Conservation (phyloP, 2,329 filamentous ascomycete genomes). For the Metarhizium robertsii region DNA sequence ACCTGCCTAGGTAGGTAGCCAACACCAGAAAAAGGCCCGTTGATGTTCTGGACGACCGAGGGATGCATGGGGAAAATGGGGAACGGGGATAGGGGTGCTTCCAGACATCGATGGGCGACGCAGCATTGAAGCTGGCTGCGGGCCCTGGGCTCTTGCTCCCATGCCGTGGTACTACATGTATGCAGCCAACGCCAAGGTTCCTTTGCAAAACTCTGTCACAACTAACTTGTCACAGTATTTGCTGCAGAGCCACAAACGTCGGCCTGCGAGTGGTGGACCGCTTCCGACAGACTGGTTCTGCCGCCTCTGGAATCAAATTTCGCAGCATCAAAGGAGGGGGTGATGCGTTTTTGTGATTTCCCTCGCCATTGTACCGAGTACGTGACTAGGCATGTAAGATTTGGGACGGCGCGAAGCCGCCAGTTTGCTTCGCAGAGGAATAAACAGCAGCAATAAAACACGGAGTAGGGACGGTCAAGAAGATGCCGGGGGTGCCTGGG, state of each 20-base stretch:
- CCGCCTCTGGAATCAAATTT: neutral
- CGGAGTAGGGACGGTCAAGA: too few relatives aligned
- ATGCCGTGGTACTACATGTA: neutral
- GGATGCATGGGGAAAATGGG: neutral
- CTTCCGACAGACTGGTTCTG: constrained; percentile 7
- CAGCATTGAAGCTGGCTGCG: neutral
- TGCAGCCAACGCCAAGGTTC: neutral
- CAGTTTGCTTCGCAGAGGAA: too few relatives aligned
- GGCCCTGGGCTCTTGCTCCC: neutral
- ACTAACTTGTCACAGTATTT: neutral
- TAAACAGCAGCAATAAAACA: too few relatives aligned
- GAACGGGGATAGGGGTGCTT: too few relatives aligned
- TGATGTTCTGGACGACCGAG: neutral
- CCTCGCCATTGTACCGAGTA: neutral
- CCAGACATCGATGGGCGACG: too few relatives aligned
- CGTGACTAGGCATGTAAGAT: neutral
- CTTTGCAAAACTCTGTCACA: neutral
- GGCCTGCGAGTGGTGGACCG: neutral
- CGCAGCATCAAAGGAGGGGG: neutral
- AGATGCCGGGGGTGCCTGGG: too few relatives aligned
- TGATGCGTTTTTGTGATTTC: neutral
- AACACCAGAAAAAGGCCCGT: neutral
- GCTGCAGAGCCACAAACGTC: neutral
- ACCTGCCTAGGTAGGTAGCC: neutral
- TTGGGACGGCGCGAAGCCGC: too few relatives aligned